Evolutionary conservation across 2,329 filamentous ascomycete genomes (phyloP).

Genomic region (Ophiocordyceps australis): DNA sequence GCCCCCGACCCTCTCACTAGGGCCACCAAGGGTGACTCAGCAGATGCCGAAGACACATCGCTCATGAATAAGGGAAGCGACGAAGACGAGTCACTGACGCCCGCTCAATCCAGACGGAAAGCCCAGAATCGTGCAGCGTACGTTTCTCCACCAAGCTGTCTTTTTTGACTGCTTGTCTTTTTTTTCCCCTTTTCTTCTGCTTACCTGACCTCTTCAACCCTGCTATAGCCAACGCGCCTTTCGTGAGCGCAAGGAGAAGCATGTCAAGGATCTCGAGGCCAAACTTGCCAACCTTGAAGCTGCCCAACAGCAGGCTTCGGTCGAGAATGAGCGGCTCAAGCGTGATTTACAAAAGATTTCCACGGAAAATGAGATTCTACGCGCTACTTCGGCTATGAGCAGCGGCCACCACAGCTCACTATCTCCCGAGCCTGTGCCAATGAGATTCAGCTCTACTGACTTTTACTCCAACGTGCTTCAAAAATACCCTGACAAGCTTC

Average conservation of each 20-base stretch:
- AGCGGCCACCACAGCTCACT: constrained; percentile 16
- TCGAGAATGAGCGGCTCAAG: constrained; percentile 77
- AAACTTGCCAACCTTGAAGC: constrained; percentile 66
- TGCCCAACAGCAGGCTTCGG: constrained; percentile 50
- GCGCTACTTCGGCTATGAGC: constrained; percentile 46
- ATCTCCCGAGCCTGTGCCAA: constrained; percentile 28
- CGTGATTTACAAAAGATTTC: constrained; percentile 66
- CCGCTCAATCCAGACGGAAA: constrained; percentile 39
- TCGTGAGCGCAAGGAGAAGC: constrained; percentile 85
- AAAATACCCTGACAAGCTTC: constrained; percentile 42
- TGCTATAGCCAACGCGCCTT: constrained; percentile 71
- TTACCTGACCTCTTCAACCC: neutral
- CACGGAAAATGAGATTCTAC: constrained; percentile 85
- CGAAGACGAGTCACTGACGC: constrained; percentile 36
- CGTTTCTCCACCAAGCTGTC: constrained; percentile 13
- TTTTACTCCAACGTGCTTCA: constrained; percentile 48
- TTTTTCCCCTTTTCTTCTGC: neutral
- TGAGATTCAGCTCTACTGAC: constrained; percentile 54
- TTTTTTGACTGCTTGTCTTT: too few relatives aligned
- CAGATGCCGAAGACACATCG: constrained; percentile 14
- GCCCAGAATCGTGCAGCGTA: constrained; percentile 45
- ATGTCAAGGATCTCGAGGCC: constrained; percentile 81
- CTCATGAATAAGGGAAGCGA: constrained; percentile 25
- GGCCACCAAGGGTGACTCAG: constrained; percentile 16
- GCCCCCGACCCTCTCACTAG: constrained; percentile 4